Percentiles rank a stretch among this genome's conserved stretches.
Evolutionary conservation across 345 rosid species (phyloP).

Genomic region (Syzygium jambos): DNA sequence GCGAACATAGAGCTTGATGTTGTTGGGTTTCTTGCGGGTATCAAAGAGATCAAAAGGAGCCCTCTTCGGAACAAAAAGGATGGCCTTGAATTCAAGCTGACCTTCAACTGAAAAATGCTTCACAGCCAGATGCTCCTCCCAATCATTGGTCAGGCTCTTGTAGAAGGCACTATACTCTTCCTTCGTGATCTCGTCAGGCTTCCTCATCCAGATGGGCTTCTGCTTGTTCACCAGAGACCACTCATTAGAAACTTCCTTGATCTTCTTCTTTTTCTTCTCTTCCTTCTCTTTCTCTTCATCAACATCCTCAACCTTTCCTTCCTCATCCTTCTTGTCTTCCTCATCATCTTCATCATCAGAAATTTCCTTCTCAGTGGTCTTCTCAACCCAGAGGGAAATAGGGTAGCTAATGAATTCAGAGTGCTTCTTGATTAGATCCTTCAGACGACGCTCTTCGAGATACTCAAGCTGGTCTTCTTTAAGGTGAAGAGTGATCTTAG

Average conservation of each 20-base stretch:
- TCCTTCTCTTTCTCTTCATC: conserved; percentile 17
- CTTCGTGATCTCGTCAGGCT: conserved; percentile 75
- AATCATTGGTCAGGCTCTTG: conserved; percentile 81
- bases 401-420: conserved; percentile 5
- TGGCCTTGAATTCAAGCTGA: conserved; percentile 84
- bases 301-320: conserved; percentile 18
- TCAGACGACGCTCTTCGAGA: conserved; percentile 7
- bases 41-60: conserved; percentile 86
- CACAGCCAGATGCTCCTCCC: conserved; percentile 84
- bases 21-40: conserved; percentile 83
- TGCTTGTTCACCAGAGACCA: conserved; percentile 84
- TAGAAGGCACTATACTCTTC: conserved; percentile 85
- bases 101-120: conserved; percentile 85
- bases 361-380: not conserved
- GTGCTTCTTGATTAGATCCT: conserved; percentile 6
- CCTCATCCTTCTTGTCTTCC: conserved; percentile 14
- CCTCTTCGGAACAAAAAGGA: conserved; percentile 77
- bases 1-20: conserved; percentile 79
- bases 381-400: conserved; percentile 3
- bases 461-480: conserved; percentile 9
- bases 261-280: conserved; percentile 79
- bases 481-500: not conserved
- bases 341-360: conserved; percentile 16
- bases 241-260: conserved; percentile 81
- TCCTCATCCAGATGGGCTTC: conserved; percentile 93